Evolutionary conservation across 441 rosid species (phyloP), one percentile per base, ranked within the genome.

Genomic region (Pelargonium citronellum): DNA sequence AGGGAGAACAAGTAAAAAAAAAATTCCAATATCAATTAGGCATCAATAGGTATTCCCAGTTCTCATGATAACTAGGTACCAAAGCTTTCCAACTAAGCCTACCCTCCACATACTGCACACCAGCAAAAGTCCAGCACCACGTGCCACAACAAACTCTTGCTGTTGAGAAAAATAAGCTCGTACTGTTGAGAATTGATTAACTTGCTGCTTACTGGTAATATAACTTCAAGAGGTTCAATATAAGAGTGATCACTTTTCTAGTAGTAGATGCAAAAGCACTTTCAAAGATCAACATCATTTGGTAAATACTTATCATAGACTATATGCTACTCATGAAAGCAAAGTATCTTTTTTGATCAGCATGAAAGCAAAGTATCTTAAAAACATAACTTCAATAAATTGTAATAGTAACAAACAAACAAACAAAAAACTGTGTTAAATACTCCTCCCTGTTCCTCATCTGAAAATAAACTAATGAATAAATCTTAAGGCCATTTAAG

Each of bases 41-140:
- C 22, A 16, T 57, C 62, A 57, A 57, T 57, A 57, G 17, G 27
- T 16, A 57, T 9, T 57, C 17, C 60, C 60, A 15, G 8, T 53
- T 53, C 60, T 57, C 62, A 57, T 57, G 62, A 57, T 57, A 57
- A 57, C 24, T 16, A 57, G 39, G 39, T 34, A 34, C 39, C 39
- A 34, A 34, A 34, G 27, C 20, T 20, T 57, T 57, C 10, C 62
- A 57, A 57, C 17, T 57, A 19, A 53, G 60, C 60, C 60, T 53
- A 16, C 61, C 22, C 17, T 55, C 61, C 17, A 55, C 61, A 5
- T 12, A n/a, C 39, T 34, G 39, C 39, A 34, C 39, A 34, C 39
- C 39, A 34, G 39, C 39, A 34, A 34, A 34, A 34, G 39, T 34
- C 7, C 39, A 34, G 39, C 39, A 34, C 39, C 61, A n/a, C 61